These are phyloP conservation scores for Ochromonas danica DNA, from an alignment of 108 stramenopile genomes.

Conservation along the genomic window DNA sequence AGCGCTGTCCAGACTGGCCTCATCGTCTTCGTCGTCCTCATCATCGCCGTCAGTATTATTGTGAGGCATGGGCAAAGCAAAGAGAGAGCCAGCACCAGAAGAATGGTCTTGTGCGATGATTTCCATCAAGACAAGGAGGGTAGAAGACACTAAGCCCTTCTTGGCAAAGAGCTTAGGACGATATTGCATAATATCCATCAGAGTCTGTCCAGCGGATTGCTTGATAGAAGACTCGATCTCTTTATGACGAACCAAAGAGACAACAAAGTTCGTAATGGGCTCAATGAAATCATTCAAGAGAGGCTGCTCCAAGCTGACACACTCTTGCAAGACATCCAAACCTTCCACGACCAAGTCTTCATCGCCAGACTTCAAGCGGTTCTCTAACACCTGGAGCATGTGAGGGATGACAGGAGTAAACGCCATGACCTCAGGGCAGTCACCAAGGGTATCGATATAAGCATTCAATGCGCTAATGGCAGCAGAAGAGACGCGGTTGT, in stretches of 20 bases:
- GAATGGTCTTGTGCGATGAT: conserved; percentile 80
- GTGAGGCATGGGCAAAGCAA: conserved; percentile 82
- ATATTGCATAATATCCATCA: conserved; percentile 47
- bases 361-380: conserved; percentile 44
- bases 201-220: conserved; percentile 3
- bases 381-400: conserved; percentile 47
- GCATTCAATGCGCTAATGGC: conserved; percentile 45
- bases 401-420: conserved; percentile 46
- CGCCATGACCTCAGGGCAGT: conserved; percentile 45
- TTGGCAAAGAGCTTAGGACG: conserved; percentile 84
- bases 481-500: conserved; percentile 42
- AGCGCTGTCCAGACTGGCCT: conserved; percentile 68
- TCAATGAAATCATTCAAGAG: conserved; percentile 48
- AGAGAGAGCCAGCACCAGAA: conserved; percentile 85
- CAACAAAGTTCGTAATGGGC: not conserved
- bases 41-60: conserved; percentile 70
- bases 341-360: conserved; percentile 66
- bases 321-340: conserved; percentile 68
- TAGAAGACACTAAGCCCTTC: conserved; percentile 52
- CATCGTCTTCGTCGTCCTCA: conserved; percentile 68
- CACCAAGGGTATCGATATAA: conserved; percentile 41
- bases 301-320: conserved; percentile 24
- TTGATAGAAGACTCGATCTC: conserved; percentile 42
- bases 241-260: not conserved
- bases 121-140: conserved; percentile 66